Conservation (phyloP, 2,329 filamentous ascomycete species). For the Penicillium janthinellum region DNA sequence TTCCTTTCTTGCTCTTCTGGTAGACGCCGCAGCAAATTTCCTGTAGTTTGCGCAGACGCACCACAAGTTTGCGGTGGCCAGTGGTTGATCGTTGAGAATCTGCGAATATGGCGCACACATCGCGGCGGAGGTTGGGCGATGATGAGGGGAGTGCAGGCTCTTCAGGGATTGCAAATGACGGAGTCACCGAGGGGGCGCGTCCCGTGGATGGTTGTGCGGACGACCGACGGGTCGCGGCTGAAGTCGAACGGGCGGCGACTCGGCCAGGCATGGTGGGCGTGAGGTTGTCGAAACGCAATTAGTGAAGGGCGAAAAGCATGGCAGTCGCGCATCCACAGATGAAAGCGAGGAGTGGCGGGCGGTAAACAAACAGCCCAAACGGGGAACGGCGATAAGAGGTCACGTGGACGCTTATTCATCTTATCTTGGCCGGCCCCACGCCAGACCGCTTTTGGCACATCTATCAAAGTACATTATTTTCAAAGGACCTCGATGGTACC, state of each 20-base stretch:
- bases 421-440: background rate
- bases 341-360: slow-evolving; percentile 24
- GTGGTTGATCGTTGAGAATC: slow-evolving; percentile 88
- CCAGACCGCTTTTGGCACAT: too few species aligned
- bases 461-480: too few species aligned
- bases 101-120: slow-evolving; percentile 71
- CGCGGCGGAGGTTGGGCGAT: slow-evolving; percentile 64
- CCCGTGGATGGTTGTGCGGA: slow-evolving; percentile 70
- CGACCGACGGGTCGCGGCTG: slow-evolving; percentile 41
- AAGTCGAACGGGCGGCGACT: slow-evolving; percentile 42
- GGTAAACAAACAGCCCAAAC: slow-evolving; percentile 46
- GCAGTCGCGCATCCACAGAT: slow-evolving; percentile 23
- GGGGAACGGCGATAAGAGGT: slow-evolving; percentile 38
- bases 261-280: slow-evolving; percentile 42
- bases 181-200: slow-evolving; percentile 66
- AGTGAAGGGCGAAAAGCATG: slow-evolving; percentile 23
- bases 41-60: slow-evolving; percentile 86
- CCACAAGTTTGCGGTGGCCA: slow-evolving; percentile 84
- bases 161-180: slow-evolving; percentile 58
- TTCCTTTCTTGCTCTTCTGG: slow-evolving; percentile 44
- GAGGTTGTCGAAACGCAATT: slow-evolving; percentile 21
- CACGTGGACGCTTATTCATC: slow-evolving; percentile 28
- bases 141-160: slow-evolving; percentile 54
- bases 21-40: slow-evolving; percentile 72
- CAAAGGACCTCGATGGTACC: too few species aligned